Base-by-base conservation (phyloP, 2,329 filamentous ascomycete genomes). In the Teratosphaeria viscida region DNA sequence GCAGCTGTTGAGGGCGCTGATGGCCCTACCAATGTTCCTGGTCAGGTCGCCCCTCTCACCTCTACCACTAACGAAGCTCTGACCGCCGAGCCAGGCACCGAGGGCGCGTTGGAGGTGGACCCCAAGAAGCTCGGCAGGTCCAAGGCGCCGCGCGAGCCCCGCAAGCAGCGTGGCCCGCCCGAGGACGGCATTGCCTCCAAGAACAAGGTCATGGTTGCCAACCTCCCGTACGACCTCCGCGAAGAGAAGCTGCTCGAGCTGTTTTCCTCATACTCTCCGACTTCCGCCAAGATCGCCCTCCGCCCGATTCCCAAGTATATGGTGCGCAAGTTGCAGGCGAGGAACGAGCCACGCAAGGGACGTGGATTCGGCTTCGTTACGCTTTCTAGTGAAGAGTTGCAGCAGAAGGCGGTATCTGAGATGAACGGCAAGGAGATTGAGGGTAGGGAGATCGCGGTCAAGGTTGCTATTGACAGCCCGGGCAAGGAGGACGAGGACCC, bases 351-450 rank as follows among this genome's bases (percentile, higher is more conserved):
- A 71, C 94, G 94, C 81, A 99, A 99, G 87, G 94, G 94, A 63
- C 94, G 94, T 81, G 94, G 94, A 67, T 99, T 99, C 76, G 94
- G 94, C 67, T 99, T 99, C 76, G 94, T 99, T 65, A 97, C 91
- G 62, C 87, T 99, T 63, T 88, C 88, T 65, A 95, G 90, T 19
- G 92, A 99, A 82, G 92, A 96, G 78, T 79, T 92, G 72, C 94
- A 99, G 83, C 86, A 95, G 80, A 96, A 96, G 88, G 94, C 94
- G 66, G 95, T 96, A 67, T 74, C 80, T 57, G 94, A 99, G 83
- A 99, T 99, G 94, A 96, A 99, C 79, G 94, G 91, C 79, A 97
- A 96, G 86, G 90, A 96, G 76, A 94, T 99, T 68, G 94, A 97
- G 77, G 94, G 92, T 66, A 92, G 94, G 72, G 92, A 97, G 82